Evolutionary conservation across 169 alveolate genomes (phyloP).

Genomic region (Prorocentrum cordatum): DNA sequence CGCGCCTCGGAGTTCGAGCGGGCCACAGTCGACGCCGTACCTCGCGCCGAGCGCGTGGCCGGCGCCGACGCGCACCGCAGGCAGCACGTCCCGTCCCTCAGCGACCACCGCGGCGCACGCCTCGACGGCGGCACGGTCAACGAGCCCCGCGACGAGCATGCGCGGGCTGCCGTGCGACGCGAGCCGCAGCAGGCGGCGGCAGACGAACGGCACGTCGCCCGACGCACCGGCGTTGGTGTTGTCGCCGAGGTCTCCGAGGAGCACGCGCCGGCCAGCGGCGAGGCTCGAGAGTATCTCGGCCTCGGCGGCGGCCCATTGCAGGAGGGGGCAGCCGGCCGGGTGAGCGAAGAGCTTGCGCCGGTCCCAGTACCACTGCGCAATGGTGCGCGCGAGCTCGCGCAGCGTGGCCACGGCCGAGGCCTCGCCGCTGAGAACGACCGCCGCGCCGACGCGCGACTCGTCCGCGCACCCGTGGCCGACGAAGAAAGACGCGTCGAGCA

Average conservation of each 20-base stretch:
- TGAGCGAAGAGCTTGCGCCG: neutral
- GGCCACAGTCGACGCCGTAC: neutral
- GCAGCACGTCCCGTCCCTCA: neutral
- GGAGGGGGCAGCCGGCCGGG: neutral
- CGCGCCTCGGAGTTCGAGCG: neutral
- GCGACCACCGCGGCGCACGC: neutral
- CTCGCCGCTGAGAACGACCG: neutral
- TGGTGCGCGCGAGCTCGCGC: neutral
- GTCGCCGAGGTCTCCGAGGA: neutral
- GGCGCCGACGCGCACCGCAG: neutral
- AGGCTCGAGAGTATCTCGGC: neutral
- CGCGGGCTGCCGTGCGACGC: neutral
- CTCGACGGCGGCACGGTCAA: neutral
- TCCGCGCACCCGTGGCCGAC: neutral
- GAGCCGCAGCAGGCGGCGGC: neutral
- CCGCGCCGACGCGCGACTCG: neutral
- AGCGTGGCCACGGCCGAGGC: neutral
- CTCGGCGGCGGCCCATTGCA: neutral
- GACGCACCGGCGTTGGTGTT: neutral
- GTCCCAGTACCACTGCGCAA: conserved; percentile 15
- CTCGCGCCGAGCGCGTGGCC: neutral
- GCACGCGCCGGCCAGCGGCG: neutral
- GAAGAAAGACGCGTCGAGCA: neutral
- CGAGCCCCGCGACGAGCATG: neutral
- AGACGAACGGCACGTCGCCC: conserved; percentile 1